A percentile compares a stretch with the other conserved stretches of the same genome.
These are phyloP conservation scores for Kodamaea hsintzibuensis DNA, from an alignment of 805 yeast species.

Conservation along the genomic window DNA sequence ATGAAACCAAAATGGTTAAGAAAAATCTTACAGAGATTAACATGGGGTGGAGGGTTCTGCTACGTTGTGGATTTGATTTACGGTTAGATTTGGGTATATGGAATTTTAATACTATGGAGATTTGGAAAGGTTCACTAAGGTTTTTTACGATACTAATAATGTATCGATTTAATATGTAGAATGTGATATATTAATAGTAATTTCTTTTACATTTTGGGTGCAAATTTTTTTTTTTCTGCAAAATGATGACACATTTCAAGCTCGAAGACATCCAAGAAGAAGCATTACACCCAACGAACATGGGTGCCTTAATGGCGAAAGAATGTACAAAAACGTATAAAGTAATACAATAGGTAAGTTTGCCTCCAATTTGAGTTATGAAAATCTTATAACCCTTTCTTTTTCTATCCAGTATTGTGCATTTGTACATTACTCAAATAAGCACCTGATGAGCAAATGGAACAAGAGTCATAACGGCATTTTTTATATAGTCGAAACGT, in stretches of 20 bases:
- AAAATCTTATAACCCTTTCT: neutral
- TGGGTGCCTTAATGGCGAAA: neutral
- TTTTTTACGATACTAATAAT: too few species aligned
- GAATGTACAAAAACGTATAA: neutral
- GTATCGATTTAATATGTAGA: too few species aligned
- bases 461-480: neutral
- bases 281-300: neutral
- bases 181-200: too few species aligned
- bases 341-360: neutral
- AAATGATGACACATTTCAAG: neutral
- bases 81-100: constrained; percentile 30
- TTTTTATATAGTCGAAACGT: neutral
- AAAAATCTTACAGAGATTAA: constrained; percentile 45
- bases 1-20: constrained; percentile 55
- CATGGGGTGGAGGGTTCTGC: constrained; percentile 67
- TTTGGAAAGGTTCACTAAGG: neutral
- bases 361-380: neutral
- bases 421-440: neutral
- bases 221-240: neutral
- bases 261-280: neutral
- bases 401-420: neutral
- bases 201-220: neutral
- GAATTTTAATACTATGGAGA: neutral
- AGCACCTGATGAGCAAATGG: neutral
- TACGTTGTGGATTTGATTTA: constrained; percentile 50